Conservation (phyloP, 2,329 filamentous ascomycete genomes). For the Ploettnerulaceae sp. region DNA sequence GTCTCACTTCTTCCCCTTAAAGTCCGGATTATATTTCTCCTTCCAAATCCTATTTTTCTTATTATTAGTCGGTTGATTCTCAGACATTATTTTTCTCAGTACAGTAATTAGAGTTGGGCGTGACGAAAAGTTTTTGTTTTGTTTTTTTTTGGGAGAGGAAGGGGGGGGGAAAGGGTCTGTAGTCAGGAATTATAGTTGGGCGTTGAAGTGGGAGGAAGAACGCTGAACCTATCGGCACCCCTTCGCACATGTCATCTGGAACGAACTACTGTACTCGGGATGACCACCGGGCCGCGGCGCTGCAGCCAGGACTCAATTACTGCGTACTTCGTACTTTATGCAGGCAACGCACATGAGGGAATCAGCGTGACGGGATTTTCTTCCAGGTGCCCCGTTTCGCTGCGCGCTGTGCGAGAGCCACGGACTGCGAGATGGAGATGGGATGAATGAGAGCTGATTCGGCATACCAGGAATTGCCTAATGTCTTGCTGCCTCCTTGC, state of each 20-base stretch:
- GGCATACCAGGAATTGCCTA: slow-evolving; percentile 92
- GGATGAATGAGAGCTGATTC: slow-evolving; percentile 1
- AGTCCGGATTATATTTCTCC: slow-evolving; percentile 70
- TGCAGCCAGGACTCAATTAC: slow-evolving; percentile 6
- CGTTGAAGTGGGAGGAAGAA: neutral
- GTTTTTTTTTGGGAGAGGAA: too few relatives aligned
- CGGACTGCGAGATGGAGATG: slow-evolving; percentile 19
- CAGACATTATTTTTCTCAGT: neutral
- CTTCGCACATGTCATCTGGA: slow-evolving; percentile 31
- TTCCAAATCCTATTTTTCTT: slow-evolving; percentile 73
- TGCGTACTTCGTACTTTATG: neutral
- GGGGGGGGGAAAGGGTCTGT: slow-evolving; percentile 1
- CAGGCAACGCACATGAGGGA: slow-evolving; percentile 17
- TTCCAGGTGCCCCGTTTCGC: neutral
- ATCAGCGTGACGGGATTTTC: slow-evolving; percentile 16
- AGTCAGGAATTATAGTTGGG: neutral
- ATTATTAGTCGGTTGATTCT: neutral
- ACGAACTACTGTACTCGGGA: slow-evolving; percentile 22
- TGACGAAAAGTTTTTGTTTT: too few relatives aligned
- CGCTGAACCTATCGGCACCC: slow-evolving; percentile 24
- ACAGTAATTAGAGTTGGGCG: too few relatives aligned
- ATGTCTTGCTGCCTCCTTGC: slow-evolving; percentile 78
- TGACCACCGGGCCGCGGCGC: slow-evolving; percentile 17
- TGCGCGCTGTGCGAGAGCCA: neutral
- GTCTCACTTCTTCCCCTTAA: slow-evolving; percentile 14